phyloP scores from a whole-genome alignment of 768 basidiomycete genomes.

The Tulasnella sp. region DNA sequence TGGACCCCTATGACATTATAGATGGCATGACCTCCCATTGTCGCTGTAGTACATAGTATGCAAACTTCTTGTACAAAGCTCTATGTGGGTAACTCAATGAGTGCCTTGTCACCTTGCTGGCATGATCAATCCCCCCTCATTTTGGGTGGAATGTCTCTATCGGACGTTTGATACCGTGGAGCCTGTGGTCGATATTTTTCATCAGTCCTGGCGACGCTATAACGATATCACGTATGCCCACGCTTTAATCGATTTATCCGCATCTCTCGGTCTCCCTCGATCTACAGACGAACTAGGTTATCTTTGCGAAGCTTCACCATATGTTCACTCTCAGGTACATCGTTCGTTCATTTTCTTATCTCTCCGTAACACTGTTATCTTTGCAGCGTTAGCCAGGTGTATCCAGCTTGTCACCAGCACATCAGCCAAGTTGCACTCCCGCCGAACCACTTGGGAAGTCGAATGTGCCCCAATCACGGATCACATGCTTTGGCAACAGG shows the following conservation, averaged over 20 bases:
- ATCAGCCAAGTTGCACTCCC: too few relatives aligned
- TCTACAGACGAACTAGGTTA: constrained; percentile 85
- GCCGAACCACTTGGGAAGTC: constrained; percentile 19
- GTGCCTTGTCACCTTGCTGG: too few relatives aligned
- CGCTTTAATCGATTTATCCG: constrained; percentile 80
- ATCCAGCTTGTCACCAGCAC: constrained; percentile 52
- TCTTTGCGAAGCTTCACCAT: constrained; percentile 84
- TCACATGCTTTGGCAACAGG: constrained; percentile 96
- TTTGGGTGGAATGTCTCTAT: constrained; percentile 32
- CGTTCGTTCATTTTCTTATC: constrained; percentile 32
- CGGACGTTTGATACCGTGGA: not conserved
- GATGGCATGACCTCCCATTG: too few relatives aligned
- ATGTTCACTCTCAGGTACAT: constrained; percentile 75
- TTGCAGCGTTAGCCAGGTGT: constrained; percentile 78
- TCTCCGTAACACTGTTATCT: not conserved
- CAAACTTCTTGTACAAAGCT: too few relatives aligned
- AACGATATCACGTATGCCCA: constrained; percentile 73
- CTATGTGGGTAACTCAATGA: too few relatives aligned
- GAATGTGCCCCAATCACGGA: constrained; percentile 38
- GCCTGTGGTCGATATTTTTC: not conserved
- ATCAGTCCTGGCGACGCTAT: constrained; percentile 82
- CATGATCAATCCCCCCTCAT: too few relatives aligned
- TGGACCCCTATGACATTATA: too few relatives aligned
- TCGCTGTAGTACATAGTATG: too few relatives aligned
- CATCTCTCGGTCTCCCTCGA: constrained; percentile 86